A percentile compares a stretch with the other conserved stretches of the same genome.
Evolutionary conservation across 2,329 filamentous ascomycete species (phyloP).

Genomic region (Graphilbum fragrans): DNA sequence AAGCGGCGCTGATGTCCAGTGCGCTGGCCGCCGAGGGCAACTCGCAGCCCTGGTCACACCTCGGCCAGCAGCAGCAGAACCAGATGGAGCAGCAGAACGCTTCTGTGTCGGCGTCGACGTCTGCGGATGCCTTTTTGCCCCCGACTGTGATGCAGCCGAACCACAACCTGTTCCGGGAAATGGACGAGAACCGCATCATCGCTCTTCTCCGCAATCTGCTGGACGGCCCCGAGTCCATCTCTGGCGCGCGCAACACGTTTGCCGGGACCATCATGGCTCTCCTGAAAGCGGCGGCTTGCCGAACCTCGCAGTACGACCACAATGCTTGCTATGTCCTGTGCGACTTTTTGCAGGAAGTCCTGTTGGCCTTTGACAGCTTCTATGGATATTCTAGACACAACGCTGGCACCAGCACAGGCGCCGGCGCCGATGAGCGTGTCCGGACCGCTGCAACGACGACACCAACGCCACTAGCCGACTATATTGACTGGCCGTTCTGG

Average conservation of each 20-base stretch:
- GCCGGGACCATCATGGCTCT: slow-evolving; percentile 62
- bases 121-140: slow-evolving; percentile 36
- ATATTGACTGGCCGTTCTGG: slow-evolving; percentile 78
- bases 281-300: slow-evolving; percentile 61
- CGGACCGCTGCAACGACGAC: background rate
- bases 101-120: background rate
- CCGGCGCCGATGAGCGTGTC: slow-evolving; percentile 1
- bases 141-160: slow-evolving; percentile 37
- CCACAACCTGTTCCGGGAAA: slow-evolving; percentile 58
- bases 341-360: slow-evolving; percentile 75
- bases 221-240: slow-evolving; percentile 32
- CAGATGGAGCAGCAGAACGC: background rate
- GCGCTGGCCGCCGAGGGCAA: background rate
- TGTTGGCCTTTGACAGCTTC: slow-evolving; percentile 47
- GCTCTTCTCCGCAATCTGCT: slow-evolving; percentile 74
- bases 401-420: slow-evolving; percentile 5
- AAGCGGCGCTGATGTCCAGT: slow-evolving; percentile 21
- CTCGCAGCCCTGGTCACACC: slow-evolving; percentile 3
- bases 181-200: slow-evolving; percentile 81
- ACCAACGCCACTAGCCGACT: slow-evolving; percentile 16
- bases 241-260: slow-evolving; percentile 52
- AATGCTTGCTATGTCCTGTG: slow-evolving; percentile 80
- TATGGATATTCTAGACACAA: slow-evolving; percentile 17
- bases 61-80: slow-evolving; percentile 2
- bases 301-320: slow-evolving; percentile 70